phyloP scores from a whole-genome alignment of 495 filamentous ascomycete species.

The Hypoxylon fuscum region DNA sequence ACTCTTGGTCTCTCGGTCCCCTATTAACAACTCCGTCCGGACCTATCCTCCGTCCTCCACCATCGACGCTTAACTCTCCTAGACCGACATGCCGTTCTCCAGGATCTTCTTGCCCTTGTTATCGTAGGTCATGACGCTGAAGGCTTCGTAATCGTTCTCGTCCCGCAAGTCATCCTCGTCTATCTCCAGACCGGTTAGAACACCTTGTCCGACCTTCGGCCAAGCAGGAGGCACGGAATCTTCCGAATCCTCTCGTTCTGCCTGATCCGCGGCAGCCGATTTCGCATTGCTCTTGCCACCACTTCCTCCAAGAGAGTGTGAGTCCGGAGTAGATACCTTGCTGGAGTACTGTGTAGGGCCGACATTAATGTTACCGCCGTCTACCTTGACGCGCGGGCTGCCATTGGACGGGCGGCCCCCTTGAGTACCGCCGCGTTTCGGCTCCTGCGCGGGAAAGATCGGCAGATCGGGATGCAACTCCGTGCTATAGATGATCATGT shows the following conservation, averaged over 20 bases:
- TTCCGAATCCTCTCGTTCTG: slow-evolving; percentile 28
- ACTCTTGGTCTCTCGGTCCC: too few relatives aligned
- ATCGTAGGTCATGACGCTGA: slow-evolving; percentile 61
- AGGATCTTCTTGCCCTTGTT: slow-evolving; percentile 47
- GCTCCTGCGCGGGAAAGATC: slow-evolving; percentile 50
- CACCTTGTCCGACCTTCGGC: slow-evolving; percentile 69
- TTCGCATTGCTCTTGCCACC: slow-evolving; percentile 4
- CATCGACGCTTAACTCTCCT: not conserved
- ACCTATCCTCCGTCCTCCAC: not conserved
- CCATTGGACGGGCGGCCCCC: slow-evolving; percentile 35
- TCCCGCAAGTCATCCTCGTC: slow-evolving; percentile 59
- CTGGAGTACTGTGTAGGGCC: slow-evolving; percentile 25
- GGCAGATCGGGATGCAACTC: slow-evolving; percentile 54
- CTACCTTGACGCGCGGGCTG: slow-evolving; percentile 11
- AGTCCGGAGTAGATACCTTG: slow-evolving; percentile 33
- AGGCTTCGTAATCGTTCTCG: slow-evolving; percentile 60
- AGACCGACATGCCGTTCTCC: slow-evolving; percentile 43
- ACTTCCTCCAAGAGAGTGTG: not conserved
- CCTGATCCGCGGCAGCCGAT: slow-evolving; percentile 8
- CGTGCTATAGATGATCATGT: slow-evolving; percentile 47
- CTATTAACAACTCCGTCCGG: too few relatives aligned
- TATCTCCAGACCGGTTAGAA: slow-evolving; percentile 57
- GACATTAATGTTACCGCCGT: slow-evolving; percentile 26
- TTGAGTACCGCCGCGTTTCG: slow-evolving; percentile 44
- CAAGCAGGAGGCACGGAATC: slow-evolving; percentile 67